A percentile compares a stretch with the other conserved stretches of the same genome.
Conservation (phyloP, 2,329 filamentous ascomycete species). For the Fusarium sp. region DNA sequence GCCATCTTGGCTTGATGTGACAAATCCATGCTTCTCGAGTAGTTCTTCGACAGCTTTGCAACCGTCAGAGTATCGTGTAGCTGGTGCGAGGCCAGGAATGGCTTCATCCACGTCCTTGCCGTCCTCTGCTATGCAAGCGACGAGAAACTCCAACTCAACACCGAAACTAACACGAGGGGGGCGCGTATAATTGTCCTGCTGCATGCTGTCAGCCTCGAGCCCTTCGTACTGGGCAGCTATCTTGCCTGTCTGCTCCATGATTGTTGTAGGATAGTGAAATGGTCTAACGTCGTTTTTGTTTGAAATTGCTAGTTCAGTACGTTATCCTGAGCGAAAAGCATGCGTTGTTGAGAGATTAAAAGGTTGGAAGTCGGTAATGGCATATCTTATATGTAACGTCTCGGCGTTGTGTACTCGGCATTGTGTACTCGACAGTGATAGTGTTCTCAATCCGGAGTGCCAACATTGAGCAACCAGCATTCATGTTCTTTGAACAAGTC, state of each 20-base stretch:
- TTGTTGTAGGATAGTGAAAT: neutral
- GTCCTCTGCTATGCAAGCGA: neutral
- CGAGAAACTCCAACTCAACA: slow-evolving; percentile 37
- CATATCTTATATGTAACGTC: neutral
- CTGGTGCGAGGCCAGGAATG: slow-evolving; percentile 11
- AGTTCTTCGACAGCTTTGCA: neutral
- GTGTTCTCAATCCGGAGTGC: neutral
- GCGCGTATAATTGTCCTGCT: slow-evolving; percentile 20
- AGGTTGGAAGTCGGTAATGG: neutral
- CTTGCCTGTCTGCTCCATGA: slow-evolving; percentile 4
- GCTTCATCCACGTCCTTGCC: neutral
- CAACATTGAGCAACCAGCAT: neutral
- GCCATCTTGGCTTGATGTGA: neutral
- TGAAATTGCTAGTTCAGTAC: neutral
- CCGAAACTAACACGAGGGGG: slow-evolving; percentile 38
- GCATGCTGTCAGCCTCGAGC: neutral
- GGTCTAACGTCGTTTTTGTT: neutral
- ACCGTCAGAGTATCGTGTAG: neutral
- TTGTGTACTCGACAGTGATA: neutral
- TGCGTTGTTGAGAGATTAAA: neutral
- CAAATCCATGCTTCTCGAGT: slow-evolving; percentile 4
- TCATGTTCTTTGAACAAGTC: neutral
- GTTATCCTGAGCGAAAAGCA: neutral
- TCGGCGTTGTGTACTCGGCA: neutral
- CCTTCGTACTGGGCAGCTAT: neutral